Evolutionary conservation across 2,329 filamentous ascomycete genomes (phyloP).

Genomic region (Phoma sp.): DNA sequence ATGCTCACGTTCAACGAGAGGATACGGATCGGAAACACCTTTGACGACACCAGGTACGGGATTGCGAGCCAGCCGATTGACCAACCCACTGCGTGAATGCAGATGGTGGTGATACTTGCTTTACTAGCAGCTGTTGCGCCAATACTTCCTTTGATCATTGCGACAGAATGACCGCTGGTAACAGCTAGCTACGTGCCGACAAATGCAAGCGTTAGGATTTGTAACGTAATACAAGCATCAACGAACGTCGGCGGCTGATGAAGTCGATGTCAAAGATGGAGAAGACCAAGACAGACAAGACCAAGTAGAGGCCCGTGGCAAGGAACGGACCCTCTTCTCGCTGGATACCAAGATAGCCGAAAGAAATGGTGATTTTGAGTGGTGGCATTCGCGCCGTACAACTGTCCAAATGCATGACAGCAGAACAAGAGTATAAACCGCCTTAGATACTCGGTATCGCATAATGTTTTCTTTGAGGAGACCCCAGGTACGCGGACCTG

Average conservation of each 20-base stretch:
- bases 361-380: no score
- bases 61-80: neutral
- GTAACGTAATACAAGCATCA: neutral
- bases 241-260: neutral
- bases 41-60: neutral
- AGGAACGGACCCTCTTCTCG: neutral
- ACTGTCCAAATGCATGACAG: neutral
- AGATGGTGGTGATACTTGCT: neutral
- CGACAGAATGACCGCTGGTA: neutral
- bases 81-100: neutral
- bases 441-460: neutral
- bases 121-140: neutral
- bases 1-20: neutral
- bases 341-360: neutral
- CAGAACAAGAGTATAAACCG: neutral
- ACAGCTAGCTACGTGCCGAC: neutral
- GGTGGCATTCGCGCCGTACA: neutral
- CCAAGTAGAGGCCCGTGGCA: neutral
- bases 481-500: neutral
- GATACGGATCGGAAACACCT: neutral
- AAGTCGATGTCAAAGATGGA: neutral
- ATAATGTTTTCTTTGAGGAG: neutral
- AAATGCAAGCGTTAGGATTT: neutral
- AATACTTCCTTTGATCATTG: neutral
- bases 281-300: neutral